Base-by-base conservation (phyloP, 1,284 basidiomycete genomes). In the Cutaneotrichosporon sp. region DNA sequence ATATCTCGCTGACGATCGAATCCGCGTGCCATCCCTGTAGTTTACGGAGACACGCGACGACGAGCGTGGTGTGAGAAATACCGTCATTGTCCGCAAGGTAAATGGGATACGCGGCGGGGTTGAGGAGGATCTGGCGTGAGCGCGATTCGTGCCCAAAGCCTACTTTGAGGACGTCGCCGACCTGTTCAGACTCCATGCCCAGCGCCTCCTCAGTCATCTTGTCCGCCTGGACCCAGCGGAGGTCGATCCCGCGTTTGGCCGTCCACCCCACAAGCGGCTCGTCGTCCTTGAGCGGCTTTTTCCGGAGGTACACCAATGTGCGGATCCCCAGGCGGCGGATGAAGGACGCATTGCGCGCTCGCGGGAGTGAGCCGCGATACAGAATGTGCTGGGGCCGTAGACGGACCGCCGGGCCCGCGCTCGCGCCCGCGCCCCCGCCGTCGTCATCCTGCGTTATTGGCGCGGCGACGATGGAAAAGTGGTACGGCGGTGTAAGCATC, bases 221-320 rank as follows among this genome's bases (percentile, higher is more conserved):
- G 17, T 72, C 72, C 23, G 67, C 72, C 49, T 67, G 69, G 49
- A 71, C 42, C 69, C 72, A 73, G 20, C 54, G 52, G 5, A 69
- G 35, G 9, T 65, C 59, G 8, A 71, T 61, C 2, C 56, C 55
- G 3, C 52, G 51, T 37, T 42, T 56, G 17, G 26, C 49, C 1
- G 68, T 59, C 70, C 70, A 73, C n/a, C 8, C 2, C 0, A 51
- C 4, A 2, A 72, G 23, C 4, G 55, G 48, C 21, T 70, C 64
- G 20, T 66, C 63, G 4, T 62, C 61, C 34, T 65, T 62, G 23
- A 68, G 48, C 3, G 56, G 45, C 65, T 84, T 84, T 58, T 76
- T 76, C 21, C 77, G 73, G 13, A 85, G 74, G 15, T 79, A 77
- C 1, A 76, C 51, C 54, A 85, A 80, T 51, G 84, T 84, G 26